These are phyloP conservation scores for Neurospora sp. DNA, from an alignment of 495 filamentous ascomycete species.

Conservation along the genomic window DNA sequence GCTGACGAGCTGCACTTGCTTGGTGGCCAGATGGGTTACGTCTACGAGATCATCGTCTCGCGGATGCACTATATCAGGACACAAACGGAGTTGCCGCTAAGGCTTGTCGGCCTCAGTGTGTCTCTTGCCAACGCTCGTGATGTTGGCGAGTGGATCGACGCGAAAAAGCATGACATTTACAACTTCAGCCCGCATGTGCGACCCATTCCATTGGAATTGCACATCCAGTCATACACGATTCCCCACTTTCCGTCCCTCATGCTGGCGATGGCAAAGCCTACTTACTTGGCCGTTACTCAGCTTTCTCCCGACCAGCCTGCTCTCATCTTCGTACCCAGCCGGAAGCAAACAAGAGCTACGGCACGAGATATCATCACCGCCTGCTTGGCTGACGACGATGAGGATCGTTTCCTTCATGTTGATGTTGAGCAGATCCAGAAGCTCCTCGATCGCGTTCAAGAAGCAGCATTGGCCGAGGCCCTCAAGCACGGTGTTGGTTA, in stretches of 20 bases:
- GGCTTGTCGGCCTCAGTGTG: conserved; percentile 85
- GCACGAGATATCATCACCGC: conserved; percentile 82
- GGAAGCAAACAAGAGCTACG: conserved; percentile 84
- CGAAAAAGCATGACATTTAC: conserved; percentile 95
- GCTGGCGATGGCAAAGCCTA: conserved; percentile 95
- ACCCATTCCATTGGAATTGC: conserved; percentile 79
- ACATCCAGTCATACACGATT: conserved; percentile 91
- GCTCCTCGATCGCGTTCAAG: conserved; percentile 69
- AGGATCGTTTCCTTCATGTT: conserved; percentile 86
- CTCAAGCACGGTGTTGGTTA: conserved; percentile 96
- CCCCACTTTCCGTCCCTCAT: conserved; percentile 96
- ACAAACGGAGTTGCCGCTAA: conserved; percentile 74
- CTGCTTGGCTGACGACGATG: conserved; percentile 78
- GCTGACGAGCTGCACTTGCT: conserved; percentile 95
- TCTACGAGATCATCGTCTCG: conserved; percentile 93
- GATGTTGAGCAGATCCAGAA: conserved; percentile 71
- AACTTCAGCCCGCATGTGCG: conserved; percentile 94
- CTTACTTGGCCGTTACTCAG: conserved; percentile 76
- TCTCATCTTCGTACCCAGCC: conserved; percentile 80
- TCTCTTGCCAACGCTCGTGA: conserved; percentile 89
- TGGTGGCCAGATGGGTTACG: conserved; percentile 79
- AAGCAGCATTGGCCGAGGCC: conserved; percentile 78
- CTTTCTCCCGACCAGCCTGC: conserved; percentile 81
- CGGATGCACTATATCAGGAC: conserved; percentile 94
- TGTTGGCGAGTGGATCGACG: conserved; percentile 96